Conservation (phyloP, 495 filamentous ascomycete species). For the Podospora anserina region DNA sequence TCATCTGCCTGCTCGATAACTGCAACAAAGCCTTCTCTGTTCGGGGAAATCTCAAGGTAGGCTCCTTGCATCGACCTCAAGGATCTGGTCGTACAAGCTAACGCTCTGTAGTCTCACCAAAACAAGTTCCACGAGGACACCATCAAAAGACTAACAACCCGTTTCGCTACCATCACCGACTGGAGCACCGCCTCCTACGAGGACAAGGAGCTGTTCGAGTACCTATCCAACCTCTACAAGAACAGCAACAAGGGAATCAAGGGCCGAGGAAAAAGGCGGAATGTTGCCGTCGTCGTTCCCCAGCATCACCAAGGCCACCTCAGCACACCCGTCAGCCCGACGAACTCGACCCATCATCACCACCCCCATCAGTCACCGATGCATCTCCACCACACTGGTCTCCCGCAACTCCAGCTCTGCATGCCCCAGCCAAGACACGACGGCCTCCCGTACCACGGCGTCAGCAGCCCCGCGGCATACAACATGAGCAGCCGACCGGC, state of each 20-base stretch:
- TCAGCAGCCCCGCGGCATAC: constrained; percentile 29
- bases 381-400: constrained; percentile 15
- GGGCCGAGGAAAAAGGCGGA: constrained; percentile 82
- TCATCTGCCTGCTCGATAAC: constrained; percentile 72
- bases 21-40: constrained; percentile 87
- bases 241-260: constrained; percentile 98
- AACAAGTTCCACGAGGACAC: constrained; percentile 84
- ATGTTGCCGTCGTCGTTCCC: constrained; percentile 35
- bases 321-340: constrained; percentile 12
- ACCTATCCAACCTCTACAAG: constrained; percentile 85
- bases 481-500: constrained; percentile 26
- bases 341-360: constrained; percentile 3
- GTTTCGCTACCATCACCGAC: constrained; percentile 65
- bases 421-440: constrained; percentile 17
- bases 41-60: constrained; percentile 83
- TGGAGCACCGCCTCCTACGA: constrained; percentile 58
- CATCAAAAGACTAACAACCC: constrained; percentile 66
- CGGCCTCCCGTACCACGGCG: constrained; percentile 20
- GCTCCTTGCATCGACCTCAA: constrained; percentile 3
- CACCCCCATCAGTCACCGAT: constrained; percentile 15
- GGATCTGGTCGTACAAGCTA: not conserved
- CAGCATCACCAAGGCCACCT: constrained; percentile 14
- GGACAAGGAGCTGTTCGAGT: constrained; percentile 80
- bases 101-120: constrained; percentile 69
- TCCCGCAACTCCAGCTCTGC: constrained; percentile 23